Conservation (phyloP, 805 yeast species). For the Starmerella kuoi region DNA sequence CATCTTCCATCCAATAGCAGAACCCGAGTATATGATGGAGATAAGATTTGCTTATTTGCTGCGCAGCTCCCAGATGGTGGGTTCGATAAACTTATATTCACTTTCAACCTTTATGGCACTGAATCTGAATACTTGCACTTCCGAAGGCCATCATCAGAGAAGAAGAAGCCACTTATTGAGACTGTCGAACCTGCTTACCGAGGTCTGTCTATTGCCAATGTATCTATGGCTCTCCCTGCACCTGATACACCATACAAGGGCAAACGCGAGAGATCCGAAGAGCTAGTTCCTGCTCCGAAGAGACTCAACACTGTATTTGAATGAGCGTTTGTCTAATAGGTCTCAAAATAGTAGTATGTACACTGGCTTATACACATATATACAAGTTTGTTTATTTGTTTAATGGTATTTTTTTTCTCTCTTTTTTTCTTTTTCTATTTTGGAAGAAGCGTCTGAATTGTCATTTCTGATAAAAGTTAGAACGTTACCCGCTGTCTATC, state of each 20-base stretch:
- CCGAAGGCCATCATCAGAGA: constrained; percentile 11
- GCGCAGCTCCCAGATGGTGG: constrained; percentile 44
- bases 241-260: constrained; percentile 10
- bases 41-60: constrained; percentile 50
- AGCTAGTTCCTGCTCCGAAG: constrained; percentile 16
- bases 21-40: constrained; percentile 48
- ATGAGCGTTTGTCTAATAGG: background rate
- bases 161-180: constrained; percentile 5
- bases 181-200: background rate
- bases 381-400: too few species aligned
- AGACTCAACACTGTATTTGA: constrained; percentile 14
- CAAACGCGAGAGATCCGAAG: constrained; percentile 17
- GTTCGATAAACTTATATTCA: constrained; percentile 14
- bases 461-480: too few species aligned
- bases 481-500: too few species aligned
- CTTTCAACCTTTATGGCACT: constrained; percentile 4
- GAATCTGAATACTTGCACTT: background rate
- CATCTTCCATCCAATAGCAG: constrained; percentile 52
- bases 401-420: too few species aligned
- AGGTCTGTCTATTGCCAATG: background rate
- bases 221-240: constrained; percentile 9
- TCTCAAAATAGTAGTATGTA: too few species aligned
- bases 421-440: too few species aligned
- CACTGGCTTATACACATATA: too few species aligned
- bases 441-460: too few species aligned